Conservation (phyloP, 371 early-diverging fungal species). For the Mycotypha africana region DNA sequence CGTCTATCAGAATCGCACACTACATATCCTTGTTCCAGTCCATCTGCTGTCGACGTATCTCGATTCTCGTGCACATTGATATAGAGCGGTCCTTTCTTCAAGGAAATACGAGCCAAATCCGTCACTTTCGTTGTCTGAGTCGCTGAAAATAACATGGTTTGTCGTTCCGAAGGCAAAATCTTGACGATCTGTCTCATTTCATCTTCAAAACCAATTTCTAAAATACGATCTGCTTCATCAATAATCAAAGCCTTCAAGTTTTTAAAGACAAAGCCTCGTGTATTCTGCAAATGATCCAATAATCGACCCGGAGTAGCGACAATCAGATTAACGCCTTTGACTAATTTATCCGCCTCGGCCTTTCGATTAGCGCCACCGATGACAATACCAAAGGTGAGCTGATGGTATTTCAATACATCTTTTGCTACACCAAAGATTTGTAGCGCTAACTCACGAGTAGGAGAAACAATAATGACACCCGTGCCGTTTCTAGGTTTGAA, state of each 20-base stretch:
- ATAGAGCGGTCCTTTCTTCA: slow-evolving; percentile 90
- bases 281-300: slow-evolving; percentile 95
- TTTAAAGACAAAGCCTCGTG: slow-evolving; percentile 87
- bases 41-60: slow-evolving; percentile 87
- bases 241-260: slow-evolving; percentile 91
- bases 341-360: slow-evolving; percentile 91
- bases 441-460: slow-evolving; percentile 99
- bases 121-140: slow-evolving; percentile 98
- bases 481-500: slow-evolving; percentile 97
- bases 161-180: slow-evolving; percentile 80
- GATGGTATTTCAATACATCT: slow-evolving; percentile 86
- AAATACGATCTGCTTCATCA: slow-evolving; percentile 98
- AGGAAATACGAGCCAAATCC: slow-evolving; percentile 90
- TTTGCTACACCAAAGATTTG: slow-evolving; percentile 98
- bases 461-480: slow-evolving; percentile 95
- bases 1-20: slow-evolving; percentile 86
- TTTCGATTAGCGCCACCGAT: slow-evolving; percentile 97
- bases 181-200: slow-evolving; percentile 97
- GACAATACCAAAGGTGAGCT: slow-evolving; percentile 91
- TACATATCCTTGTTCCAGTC: slow-evolving; percentile 95
- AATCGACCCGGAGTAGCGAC: slow-evolving; percentile 98
- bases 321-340: slow-evolving; percentile 91
- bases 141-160: slow-evolving; percentile 98
- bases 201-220: slow-evolving; percentile 97
- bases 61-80: slow-evolving; percentile 94